These are phyloP conservation scores for Penstemon eatonii DNA, from an alignment of 257 asterid genomes.

Conservation along the genomic window DNA sequence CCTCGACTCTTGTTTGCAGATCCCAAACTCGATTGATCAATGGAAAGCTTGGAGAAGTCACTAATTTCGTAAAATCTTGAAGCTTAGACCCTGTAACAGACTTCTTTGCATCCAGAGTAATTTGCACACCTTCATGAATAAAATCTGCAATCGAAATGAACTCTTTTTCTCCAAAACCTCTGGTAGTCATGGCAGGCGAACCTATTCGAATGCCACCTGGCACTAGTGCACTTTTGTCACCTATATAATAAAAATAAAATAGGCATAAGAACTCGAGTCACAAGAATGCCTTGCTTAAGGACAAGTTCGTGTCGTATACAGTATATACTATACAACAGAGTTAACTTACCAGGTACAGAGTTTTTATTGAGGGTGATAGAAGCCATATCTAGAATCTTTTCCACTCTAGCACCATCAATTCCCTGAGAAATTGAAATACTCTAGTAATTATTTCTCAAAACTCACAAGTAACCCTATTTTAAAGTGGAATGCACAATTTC, in stretches of 20 bases:
- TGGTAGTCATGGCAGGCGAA: slow-evolving; percentile 91
- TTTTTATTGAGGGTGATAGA: slow-evolving; percentile 93
- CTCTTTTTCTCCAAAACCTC: slow-evolving; percentile 77
- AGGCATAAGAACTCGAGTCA: slow-evolving; percentile 4
- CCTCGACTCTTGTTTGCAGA: slow-evolving; percentile 68
- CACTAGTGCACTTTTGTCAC: slow-evolving; percentile 88
- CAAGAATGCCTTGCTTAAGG: not conserved
- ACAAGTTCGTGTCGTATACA: not conserved
- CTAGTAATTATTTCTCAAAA: no score
- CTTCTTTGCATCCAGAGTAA: slow-evolving; percentile 72
- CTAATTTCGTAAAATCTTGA: slow-evolving; percentile 77
- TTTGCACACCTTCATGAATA: slow-evolving; percentile 88
- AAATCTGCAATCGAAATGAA: slow-evolving; percentile 70
- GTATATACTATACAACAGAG: not conserved
- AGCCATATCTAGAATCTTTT: slow-evolving; percentile 91
- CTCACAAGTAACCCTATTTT: no score
- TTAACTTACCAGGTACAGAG: slow-evolving; percentile 83
- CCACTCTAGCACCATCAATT: slow-evolving; percentile 91
- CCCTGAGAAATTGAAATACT: slow-evolving; percentile 40
- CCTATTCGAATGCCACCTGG: slow-evolving; percentile 98
- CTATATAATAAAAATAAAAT: slow-evolving; percentile 31
- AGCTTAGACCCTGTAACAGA: slow-evolving; percentile 69
- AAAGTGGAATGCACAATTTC: no score
- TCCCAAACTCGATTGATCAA: slow-evolving; percentile 54
- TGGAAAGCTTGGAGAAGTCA: slow-evolving; percentile 60